Percentiles rank a stretch among this genome's conserved stretches.
phyloP scores from a whole-genome alignment of 2,329 filamentous ascomycete genomes.

The Chrysoporthe cubensis region DNA sequence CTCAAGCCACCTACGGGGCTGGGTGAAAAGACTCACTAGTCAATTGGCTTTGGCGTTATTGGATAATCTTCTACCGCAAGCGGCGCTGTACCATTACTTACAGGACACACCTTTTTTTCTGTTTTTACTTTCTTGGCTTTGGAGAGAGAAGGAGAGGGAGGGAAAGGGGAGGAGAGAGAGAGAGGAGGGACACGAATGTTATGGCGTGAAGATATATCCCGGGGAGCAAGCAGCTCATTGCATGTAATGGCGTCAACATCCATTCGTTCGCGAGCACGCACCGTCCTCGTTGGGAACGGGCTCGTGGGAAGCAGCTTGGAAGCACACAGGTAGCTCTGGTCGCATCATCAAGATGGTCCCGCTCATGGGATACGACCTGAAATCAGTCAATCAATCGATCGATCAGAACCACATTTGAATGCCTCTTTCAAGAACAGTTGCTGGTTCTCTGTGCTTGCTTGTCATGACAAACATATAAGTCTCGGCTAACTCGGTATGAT shows the following conservation, averaged over 20 bases:
- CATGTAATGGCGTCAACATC: conserved; percentile 17
- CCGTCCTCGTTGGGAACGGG: not conserved
- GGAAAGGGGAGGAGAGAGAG: not conserved
- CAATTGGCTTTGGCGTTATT: conserved; percentile 24
- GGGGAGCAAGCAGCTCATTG: conserved; percentile 11
- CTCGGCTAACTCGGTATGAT: not conserved
- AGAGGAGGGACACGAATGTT: not conserved
- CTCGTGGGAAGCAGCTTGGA: conserved; percentile 11
- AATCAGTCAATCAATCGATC: not conserved
- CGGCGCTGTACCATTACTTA: not conserved
- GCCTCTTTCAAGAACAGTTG: not conserved
- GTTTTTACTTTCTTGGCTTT: not conserved
- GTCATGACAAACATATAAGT: not conserved
- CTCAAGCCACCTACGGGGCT: not conserved
- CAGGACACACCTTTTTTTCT: not conserved
- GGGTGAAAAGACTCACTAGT: not conserved
- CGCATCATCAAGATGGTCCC: not conserved
- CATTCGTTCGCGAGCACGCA: conserved; percentile 20
- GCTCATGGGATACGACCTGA: conserved; percentile 8
- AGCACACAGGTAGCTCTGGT: conserved; percentile 18
- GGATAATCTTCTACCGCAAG: conserved; percentile 18
- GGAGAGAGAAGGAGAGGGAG: not conserved
- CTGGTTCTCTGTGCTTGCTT: not conserved
- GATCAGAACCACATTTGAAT: conserved; percentile 4
- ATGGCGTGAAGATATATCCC: conserved; percentile 21